Base-by-base conservation (phyloP, 176 grass and related monocot species). In the Hyparrhenia diplandra region DNA sequence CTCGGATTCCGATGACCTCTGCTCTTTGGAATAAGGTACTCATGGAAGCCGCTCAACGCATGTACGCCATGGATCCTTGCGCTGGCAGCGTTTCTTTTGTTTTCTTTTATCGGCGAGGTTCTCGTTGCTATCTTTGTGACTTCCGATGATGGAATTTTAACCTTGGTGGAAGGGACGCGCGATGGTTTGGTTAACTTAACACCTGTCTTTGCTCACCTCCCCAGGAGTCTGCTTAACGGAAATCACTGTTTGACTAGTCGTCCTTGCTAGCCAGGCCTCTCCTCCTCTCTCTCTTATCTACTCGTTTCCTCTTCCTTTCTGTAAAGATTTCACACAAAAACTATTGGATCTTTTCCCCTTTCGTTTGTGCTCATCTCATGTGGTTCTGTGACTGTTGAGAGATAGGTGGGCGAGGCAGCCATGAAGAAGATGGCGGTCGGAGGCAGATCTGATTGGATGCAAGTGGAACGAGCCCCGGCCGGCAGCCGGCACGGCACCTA, bases 161-260 rank as follows among this genome's bases (percentile, higher is more conserved):
- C 30, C 49, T 75, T 74, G 78, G 81, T 29, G 29, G 6, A 63
- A 75, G 41, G 16, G 60, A 24, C 47, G 47, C 75, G 75, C 79
- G 87, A 81, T 80, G 76, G 67, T 89, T 89, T 36, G 55, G 72
- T 85, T 85, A 61, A 28, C 52, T 58, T 62, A 85, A 67, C 54
- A 75, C 70, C 14, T 64, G 54, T 36, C 23, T 84, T 81, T 82
- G 77, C 78, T 86, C 73, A 17, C 17, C 67, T 85, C 58, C 73
- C 78, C 29, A 77, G 23, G 45, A 34, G 46, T 29, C 24, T 82
- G 83, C 46, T 89, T 78, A 73, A 89, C 78, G 66, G 78, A 86
- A 85, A 89, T 27, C 83, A 82, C 78, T 89, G 83, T 89, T 89
- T 89, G 83, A 89, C 87, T 24, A 30, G 78, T 81, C 78, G 72